Base-by-base conservation (phyloP, 805 yeast species). In the Vanderwaltozyma verrucispora region DNA sequence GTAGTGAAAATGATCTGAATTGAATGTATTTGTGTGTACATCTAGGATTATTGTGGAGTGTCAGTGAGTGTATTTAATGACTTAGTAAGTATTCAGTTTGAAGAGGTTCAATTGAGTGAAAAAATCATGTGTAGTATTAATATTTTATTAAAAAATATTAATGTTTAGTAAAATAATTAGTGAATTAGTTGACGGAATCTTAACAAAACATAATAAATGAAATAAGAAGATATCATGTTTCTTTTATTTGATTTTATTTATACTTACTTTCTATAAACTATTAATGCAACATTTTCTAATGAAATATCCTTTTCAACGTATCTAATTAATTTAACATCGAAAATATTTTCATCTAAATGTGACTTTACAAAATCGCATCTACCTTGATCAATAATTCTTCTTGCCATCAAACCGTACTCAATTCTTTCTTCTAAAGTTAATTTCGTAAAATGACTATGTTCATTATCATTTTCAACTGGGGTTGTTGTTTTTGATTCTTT, bases 361-460 rank as follows among this genome's bases (percentile, higher is more conserved):
- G 53, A 49, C 2, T 66, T 64, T 8, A 51, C 41, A 47, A 49
- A 55, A 17, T 40, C 38, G 7, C 41, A 36, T 41, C 96, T 65
- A 15, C 87, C 77, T 43, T 80, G 79, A 50, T 87, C 96, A 2
- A 87, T 67, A 12, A 85, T 55, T 33, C 87, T 60, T 47, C 96
- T 68, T 3, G 88, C 88, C 46, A 64, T 63, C 17, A 74, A 58
- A 0, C 96, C 96, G 25, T 81, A 41, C 21, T 45, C 40, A 47
- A 73, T 77, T 45, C 92, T 67, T 46, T 79, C 69, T 4, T 54
- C 51, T 3, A 64, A 49, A 15, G 63, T 50, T 20, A 77, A 48
- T 3, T 69, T 71, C 2, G 75, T 67, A 21, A 62, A 59, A 47
- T 77, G 84, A 2, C 33, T 28, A 9, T 15, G 15, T 5, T 28